These are phyloP conservation scores for Scedosporium boydii DNA, from an alignment of 2,329 filamentous ascomycete genomes.

Conservation along the genomic window DNA sequence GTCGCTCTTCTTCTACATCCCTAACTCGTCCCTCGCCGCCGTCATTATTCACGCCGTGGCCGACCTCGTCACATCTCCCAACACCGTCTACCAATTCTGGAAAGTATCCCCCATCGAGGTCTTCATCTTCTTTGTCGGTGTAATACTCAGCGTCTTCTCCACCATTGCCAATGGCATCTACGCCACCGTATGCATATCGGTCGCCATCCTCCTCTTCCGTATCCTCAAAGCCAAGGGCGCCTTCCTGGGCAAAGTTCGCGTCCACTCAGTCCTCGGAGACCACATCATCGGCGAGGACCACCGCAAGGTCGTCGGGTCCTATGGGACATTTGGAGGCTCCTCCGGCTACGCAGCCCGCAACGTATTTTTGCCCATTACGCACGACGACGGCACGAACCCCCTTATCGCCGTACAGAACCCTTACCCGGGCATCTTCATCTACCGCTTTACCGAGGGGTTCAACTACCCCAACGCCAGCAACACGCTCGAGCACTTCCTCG, in stretches of 20 bases:
- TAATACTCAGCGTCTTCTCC: slow-evolving; percentile 72
- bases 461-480: slow-evolving; percentile 92
- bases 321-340: slow-evolving; percentile 40
- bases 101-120: slow-evolving; percentile 74
- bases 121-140: slow-evolving; percentile 75
- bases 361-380: slow-evolving; percentile 78
- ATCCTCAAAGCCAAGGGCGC: slow-evolving; percentile 68
- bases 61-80: slow-evolving; percentile 75
- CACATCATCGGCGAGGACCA: slow-evolving; percentile 57
- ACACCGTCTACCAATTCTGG: slow-evolving; percentile 83
- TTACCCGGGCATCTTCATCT: slow-evolving; percentile 90
- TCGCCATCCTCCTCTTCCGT: slow-evolving; percentile 65
- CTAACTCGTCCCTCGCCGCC: slow-evolving; percentile 62
- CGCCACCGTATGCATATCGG: slow-evolving; percentile 62
- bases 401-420: slow-evolving; percentile 69
- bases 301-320: slow-evolving; percentile 35
- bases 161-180: slow-evolving; percentile 83
- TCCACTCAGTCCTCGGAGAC: slow-evolving; percentile 77
- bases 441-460: slow-evolving; percentile 88
- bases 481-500: slow-evolving; percentile 70
- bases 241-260: slow-evolving; percentile 68
- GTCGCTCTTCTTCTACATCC: slow-evolving; percentile 82
- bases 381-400: slow-evolving; percentile 86
- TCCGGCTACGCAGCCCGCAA: slow-evolving; percentile 45
- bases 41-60: slow-evolving; percentile 89